Percentiles rank a stretch among this genome's conserved stretches.
Evolutionary conservation across 352 stramenopile genomes (phyloP).

Genomic region (Phytophthora megakarya): DNA sequence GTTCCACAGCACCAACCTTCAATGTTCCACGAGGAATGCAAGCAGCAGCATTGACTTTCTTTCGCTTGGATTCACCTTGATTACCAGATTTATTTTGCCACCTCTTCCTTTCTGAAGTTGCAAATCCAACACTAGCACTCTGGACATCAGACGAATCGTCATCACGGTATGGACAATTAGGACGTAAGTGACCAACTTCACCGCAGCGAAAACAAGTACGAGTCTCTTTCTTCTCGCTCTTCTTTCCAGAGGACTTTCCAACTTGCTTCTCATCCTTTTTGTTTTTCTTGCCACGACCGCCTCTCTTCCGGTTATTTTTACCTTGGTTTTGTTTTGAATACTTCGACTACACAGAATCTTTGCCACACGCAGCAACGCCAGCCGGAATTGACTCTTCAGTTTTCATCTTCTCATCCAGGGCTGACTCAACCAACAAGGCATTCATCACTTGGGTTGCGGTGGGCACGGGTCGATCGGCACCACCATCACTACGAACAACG

Average conservation of each 20-base stretch:
- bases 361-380: slow-evolving; percentile 14
- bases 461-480: background rate
- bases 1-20: slow-evolving; percentile 10
- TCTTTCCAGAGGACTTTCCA: background rate
- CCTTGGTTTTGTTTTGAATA: background rate
- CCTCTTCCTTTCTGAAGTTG: slow-evolving; percentile 6
- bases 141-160: slow-evolving; percentile 15
- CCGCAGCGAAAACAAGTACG: slow-evolving; percentile 2
- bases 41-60: slow-evolving; percentile 3
- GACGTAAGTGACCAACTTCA: slow-evolving; percentile 12
- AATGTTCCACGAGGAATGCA: slow-evolving; percentile 1
- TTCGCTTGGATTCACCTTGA: background rate
- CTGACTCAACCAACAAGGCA: slow-evolving; percentile 3
- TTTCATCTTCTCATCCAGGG: slow-evolving; percentile 9
- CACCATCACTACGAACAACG: slow-evolving; percentile 10
- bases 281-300: slow-evolving; percentile 1
- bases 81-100: slow-evolving; percentile 16
- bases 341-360: background rate
- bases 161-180: background rate
- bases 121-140: background rate
- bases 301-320: slow-evolving; percentile 9
- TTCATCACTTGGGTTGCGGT: slow-evolving; percentile 13
- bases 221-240: background rate
- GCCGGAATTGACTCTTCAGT: slow-evolving; percentile 3
- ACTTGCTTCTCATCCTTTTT: background rate